Percentiles rank a stretch among this genome's conserved stretches.
Conservation (phyloP, 371 early-diverging fungal species). For the Chytridium lagenaria region DNA sequence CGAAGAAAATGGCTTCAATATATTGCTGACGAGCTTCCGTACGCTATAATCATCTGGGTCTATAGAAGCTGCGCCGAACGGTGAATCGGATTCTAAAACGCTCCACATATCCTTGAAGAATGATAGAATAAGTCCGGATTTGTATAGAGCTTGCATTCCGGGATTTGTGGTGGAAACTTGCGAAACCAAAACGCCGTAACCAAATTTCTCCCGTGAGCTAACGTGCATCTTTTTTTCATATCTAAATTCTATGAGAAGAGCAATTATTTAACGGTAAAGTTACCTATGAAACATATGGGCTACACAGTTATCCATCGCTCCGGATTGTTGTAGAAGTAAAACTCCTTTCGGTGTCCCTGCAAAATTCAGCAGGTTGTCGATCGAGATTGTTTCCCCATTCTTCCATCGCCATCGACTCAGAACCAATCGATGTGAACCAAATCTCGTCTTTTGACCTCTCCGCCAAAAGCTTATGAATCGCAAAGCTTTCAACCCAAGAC, state of each 20-base stretch:
- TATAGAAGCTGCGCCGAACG: conserved; percentile 23
- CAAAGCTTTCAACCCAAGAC: conserved; percentile 33
- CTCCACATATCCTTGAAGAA: conserved; percentile 45
- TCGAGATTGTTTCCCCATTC: conserved; percentile 42
- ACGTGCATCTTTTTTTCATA: conserved; percentile 57
- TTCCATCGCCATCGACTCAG: conserved; percentile 5
- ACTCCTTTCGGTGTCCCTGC: conserved; percentile 56
- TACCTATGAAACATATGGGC: conserved; percentile 53
- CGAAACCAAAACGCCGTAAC: conserved; percentile 55
- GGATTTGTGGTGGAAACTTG: conserved; percentile 50
- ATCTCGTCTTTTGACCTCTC: conserved; percentile 11
- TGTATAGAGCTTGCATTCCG: conserved; percentile 51
- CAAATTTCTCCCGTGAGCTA: conserved; percentile 56
- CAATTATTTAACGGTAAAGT: not conserved
- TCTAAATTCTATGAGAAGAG: conserved; percentile 21
- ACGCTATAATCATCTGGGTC: conserved; percentile 41
- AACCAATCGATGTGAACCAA: conserved; percentile 9
- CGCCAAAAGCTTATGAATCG: conserved; percentile 38
- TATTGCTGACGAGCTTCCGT: conserved; percentile 43
- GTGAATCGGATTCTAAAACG: conserved; percentile 36
- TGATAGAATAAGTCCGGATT: conserved; percentile 38
- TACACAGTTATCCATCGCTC: conserved; percentile 48
- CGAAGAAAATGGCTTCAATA: conserved; percentile 46
- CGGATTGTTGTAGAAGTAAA: conserved; percentile 42
- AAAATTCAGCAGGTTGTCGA: conserved; percentile 57